Evolutionary conservation across 257 asterid genomes (phyloP), one percentile per base, ranked within the genome.

Genomic region (Przewalskia tangutica): DNA sequence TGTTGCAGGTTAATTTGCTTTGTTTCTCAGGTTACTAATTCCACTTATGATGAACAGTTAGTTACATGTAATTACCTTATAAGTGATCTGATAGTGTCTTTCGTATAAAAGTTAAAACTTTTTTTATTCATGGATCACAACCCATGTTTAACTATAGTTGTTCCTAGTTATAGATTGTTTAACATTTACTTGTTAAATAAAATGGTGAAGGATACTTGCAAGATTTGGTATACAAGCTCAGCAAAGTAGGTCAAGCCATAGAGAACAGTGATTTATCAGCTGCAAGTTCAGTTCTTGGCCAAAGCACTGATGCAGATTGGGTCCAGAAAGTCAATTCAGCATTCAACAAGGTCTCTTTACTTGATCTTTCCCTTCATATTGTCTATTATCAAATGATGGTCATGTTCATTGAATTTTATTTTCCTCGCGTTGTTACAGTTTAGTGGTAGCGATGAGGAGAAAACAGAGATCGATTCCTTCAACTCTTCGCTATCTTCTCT

Each of bases 371-470:
- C 55, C 10, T 44, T 70, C 36, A 48, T 11, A 12, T 48, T 50
- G 4, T 73, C 62, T 73, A 13, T 27, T 63, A 51, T 56, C 75
- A 42, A 53, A 76, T 34, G 46, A 46, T 59, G 4, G 6, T 81
- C 76, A 68, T 83, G 84, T 60, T 16, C 7, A 7, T 68, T 63
- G 58, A 80, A 46, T 50, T 7, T 51, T 17, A 10, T 23, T 56
- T 38, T 59, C 50, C 38, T 44, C 32, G 23, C 0, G 4, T 48
- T 73, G 14, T 20, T 48, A 76, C 95, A 96, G 99, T 88, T 96
- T 93, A 94, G 97, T 85, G 86, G 89, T 17, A 91, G 93, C 78
- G 90, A 91, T 36, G 98, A 96, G 85, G 98, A 94, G 93, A 92
- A 90, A 86, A 83, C 90, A 53, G 94, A 89, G 88, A 89, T 85